Conservation (phyloP, 1,139 yeast genomes). For the Hemisphaericaspora xylofermentans region DNA sequence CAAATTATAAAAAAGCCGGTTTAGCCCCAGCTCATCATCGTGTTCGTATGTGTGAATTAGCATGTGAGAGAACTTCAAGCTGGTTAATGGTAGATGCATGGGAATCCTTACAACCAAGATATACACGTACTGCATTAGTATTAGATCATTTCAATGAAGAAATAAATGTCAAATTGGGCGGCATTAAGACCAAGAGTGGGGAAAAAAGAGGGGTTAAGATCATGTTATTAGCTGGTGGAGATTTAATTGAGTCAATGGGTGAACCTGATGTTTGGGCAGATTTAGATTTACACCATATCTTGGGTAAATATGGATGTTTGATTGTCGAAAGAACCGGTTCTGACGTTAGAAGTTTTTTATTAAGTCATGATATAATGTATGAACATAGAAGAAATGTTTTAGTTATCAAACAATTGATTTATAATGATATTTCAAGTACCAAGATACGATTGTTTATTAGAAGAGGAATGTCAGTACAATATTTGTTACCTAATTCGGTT, state of each 20-base stretch:
- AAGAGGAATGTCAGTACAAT: slow-evolving; percentile 96
- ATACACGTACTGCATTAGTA: slow-evolving; percentile 92
- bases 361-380: slow-evolving; percentile 95
- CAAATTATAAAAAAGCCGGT: slow-evolving; percentile 91
- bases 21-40: slow-evolving; percentile 85
- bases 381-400: slow-evolving; percentile 91
- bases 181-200: slow-evolving; percentile 73
- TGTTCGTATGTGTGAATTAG: slow-evolving; percentile 96
- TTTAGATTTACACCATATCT: slow-evolving; percentile 87
- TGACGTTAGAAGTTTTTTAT: slow-evolving; percentile 87
- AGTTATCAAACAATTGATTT: slow-evolving; percentile 92
- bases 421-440: slow-evolving; percentile 93
- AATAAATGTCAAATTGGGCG: slow-evolving; percentile 85
- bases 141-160: slow-evolving; percentile 96
- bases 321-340: slow-evolving; percentile 96
- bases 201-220: slow-evolving; percentile 84
- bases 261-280: slow-evolving; percentile 99
- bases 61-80: slow-evolving; percentile 92
- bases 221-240: slow-evolving; percentile 97
- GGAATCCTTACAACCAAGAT: slow-evolving; percentile 91
- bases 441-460: slow-evolving; percentile 89
- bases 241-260: slow-evolving; percentile 97
- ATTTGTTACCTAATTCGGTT: slow-evolving; percentile 88
- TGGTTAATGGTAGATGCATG: slow-evolving; percentile 99
- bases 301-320: slow-evolving; percentile 93